Percentiles rank a stretch among this genome's conserved stretches.
These are phyloP conservation scores for Nothopassalora personata DNA, from an alignment of 2,329 filamentous ascomycete species.

Conservation along the genomic window DNA sequence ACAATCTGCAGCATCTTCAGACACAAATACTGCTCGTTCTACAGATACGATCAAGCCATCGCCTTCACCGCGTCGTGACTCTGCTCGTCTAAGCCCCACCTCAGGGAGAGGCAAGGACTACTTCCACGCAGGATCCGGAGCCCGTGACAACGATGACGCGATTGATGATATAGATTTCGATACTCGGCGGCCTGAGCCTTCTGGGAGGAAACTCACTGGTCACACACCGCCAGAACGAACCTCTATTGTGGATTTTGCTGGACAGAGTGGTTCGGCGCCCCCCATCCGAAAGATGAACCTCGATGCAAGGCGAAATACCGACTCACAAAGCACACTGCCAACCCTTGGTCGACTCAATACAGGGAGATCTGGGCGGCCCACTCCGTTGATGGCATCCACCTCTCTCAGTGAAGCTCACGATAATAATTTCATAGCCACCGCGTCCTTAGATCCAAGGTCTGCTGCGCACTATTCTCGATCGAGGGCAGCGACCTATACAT, in stretches of 20 bases:
- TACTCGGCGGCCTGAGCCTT: conserved; percentile 4
- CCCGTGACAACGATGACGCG: conserved; percentile 18
- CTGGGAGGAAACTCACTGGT: conserved; percentile 13
- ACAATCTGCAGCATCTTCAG: conserved; percentile 20
- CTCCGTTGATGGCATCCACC: conserved; percentile 24
- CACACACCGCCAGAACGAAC: conserved; percentile 11
- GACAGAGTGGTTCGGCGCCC: conserved; percentile 10
- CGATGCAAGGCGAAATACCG: conserved; percentile 29
- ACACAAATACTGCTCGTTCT: conserved; percentile 2
- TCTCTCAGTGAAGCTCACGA: conserved; percentile 22
- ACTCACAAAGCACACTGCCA: conserved; percentile 22
- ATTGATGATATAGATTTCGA: conserved; percentile 25
- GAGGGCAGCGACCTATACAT: conserved; percentile 22
- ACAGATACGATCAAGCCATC: conserved; percentile 13
- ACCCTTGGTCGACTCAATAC: conserved; percentile 17
- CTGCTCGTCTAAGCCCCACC: conserved; percentile 20
- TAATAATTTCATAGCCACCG: conserved; percentile 6
- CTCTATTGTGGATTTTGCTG: conserved; percentile 24
- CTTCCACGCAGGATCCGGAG: conserved; percentile 16
- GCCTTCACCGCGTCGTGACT: conserved; percentile 24
- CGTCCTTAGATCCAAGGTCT: conserved; percentile 12
- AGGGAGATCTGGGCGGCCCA: conserved; percentile 24
- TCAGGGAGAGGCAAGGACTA: conserved; percentile 24
- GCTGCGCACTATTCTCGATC: conserved; percentile 15
- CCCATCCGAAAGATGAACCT: conserved; percentile 21